phyloP scores from a whole-genome alignment of 78 protist genomes.

The Paulinella micropora region DNA sequence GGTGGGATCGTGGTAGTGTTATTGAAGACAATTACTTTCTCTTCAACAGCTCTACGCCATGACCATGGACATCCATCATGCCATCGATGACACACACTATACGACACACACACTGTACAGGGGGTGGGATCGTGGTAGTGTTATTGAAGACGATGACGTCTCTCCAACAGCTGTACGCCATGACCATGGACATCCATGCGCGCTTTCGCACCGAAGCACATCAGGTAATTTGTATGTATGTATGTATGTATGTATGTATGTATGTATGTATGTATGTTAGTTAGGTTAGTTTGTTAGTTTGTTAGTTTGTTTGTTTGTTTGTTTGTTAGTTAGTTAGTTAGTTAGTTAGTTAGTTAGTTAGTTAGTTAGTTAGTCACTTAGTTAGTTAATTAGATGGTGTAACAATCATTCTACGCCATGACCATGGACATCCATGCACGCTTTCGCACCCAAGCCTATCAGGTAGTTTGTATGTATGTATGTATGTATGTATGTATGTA shows the following conservation, averaged over 20 bases:
- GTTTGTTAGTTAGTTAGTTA: no score
- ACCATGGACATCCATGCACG: slow-evolving; percentile 73
- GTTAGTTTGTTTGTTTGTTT: no score
- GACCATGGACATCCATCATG: slow-evolving; percentile 73
- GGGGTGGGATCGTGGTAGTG: slow-evolving; percentile 77
- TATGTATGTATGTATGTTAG: neutral
- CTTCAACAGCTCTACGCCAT: slow-evolving; percentile 74
- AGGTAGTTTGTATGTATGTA: no score
- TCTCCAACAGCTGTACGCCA: slow-evolving; percentile 67
- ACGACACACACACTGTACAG: no score
- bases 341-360: no score
- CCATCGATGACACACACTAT: no score
- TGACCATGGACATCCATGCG: slow-evolving; percentile 68
- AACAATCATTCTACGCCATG: slow-evolving; percentile 72
- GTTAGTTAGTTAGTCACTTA: no score
- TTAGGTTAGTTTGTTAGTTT: no score
- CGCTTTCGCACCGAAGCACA: neutral
- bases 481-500: no score
- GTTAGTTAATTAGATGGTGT: no score
- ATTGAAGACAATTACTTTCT: slow-evolving; percentile 61
- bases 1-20: slow-evolving; percentile 75
- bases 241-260: neutral
- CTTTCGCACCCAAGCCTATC: no score
- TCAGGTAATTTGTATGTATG: neutral
- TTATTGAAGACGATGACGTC: slow-evolving; percentile 68